Conservation (phyloP, 148 eudicot genomes). For the Tetragonia tetragonoides region DNA sequence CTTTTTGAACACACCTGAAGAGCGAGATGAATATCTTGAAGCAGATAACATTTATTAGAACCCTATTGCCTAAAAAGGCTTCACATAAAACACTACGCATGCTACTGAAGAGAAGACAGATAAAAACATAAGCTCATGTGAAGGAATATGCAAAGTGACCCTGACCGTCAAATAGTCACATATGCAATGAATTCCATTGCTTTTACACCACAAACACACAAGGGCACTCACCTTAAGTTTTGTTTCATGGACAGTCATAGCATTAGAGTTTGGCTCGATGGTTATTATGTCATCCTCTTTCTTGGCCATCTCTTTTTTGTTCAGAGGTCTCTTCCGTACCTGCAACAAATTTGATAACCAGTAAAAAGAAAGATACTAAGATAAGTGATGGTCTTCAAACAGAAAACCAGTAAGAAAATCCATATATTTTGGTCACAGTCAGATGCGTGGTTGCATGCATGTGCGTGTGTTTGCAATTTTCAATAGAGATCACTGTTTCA, state of each 20-base stretch:
- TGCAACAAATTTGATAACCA: constrained; percentile 27
- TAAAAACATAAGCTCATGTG: neutral
- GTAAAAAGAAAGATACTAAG: constrained; percentile 5
- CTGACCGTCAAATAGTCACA: neutral
- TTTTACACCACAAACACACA: neutral
- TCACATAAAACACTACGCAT: neutral
- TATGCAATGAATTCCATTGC: neutral
- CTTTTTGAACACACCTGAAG: no score
- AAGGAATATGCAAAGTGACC: neutral
- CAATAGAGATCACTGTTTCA: neutral
- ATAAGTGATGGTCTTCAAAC: neutral
- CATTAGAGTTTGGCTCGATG: constrained; percentile 45
- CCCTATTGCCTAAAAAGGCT: neutral
- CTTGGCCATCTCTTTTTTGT: constrained; percentile 67
- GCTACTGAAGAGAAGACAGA: neutral
- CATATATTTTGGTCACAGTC: neutral
- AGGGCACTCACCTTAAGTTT: constrained; percentile 56
- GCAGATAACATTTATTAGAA: no score
- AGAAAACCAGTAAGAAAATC: neutral
- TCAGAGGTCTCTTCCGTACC: constrained; percentile 88
- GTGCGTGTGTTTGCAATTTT: neutral
- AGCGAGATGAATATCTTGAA: no score
- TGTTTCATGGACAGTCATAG: constrained; percentile 76
- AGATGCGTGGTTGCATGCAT: neutral
- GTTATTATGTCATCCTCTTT: constrained; percentile 72